These are phyloP conservation scores for Fraxinus cuspidata DNA, from an alignment of 257 asterid genomes.

Conservation along the genomic window DNA sequence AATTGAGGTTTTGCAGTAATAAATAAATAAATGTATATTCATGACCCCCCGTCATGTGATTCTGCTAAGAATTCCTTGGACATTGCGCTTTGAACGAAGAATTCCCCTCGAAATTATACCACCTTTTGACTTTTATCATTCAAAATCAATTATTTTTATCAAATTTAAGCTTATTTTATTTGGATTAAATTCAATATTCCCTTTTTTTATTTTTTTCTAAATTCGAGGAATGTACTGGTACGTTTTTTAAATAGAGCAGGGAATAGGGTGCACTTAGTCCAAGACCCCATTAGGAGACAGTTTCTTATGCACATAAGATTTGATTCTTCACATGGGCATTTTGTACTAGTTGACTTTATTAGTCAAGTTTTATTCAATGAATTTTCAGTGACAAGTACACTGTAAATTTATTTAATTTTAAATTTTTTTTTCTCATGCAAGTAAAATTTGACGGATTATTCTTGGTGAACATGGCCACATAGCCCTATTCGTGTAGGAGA, in stretches of 20 bases:
- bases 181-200: not conserved
- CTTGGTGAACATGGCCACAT: no score
- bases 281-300: constrained; percentile 29
- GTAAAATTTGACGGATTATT: no score
- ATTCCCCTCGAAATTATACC: constrained; percentile 34
- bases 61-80: constrained; percentile 37
- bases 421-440: no score
- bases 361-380: not conserved
- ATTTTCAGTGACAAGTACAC: not conserved
- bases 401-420: no score
- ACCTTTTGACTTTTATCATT: constrained; percentile 32
- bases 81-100: constrained; percentile 40
- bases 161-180: not conserved
- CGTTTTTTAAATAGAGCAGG: not conserved
- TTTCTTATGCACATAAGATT: constrained; percentile 8
- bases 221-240: not conserved
- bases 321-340: constrained; percentile 33
- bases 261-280: constrained; percentile 32
- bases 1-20: not conserved
- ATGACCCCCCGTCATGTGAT: constrained; percentile 24
- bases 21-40: not conserved
- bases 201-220: not conserved
- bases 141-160: constrained; percentile 8
- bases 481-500: no score
- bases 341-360: constrained; percentile 20